Evolutionary conservation across 2,329 filamentous ascomycete species (phyloP), one percentile per base, ranked within the genome.

Genomic region (Pezicula radicicola): DNA sequence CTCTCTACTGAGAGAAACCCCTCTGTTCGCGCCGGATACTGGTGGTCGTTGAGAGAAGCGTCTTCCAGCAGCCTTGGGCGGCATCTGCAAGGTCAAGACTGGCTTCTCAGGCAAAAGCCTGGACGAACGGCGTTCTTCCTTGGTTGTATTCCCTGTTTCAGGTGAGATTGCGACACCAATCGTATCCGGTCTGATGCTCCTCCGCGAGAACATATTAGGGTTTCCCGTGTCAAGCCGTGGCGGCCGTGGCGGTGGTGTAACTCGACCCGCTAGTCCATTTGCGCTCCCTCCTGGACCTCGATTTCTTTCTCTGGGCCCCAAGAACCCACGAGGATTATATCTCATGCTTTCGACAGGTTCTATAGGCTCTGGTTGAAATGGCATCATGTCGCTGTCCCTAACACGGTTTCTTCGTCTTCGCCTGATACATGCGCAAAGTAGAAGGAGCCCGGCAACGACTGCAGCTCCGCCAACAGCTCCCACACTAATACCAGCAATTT

Each of bases 401-500:
- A 56, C 52, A 49, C 19, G 45, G 40, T 50, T 53, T 33, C 55
- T 57, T 51, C 57, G 64, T 60, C 70, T 57, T 58, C 64, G 54
- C 68, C 69, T 54, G 57, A 69, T 54, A 47, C 66, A 65, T 58
- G 67, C 56, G 44, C 69, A 60, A 43, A 71, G 52, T 10, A 70
- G 51, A 13, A 83, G 73, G 12, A 79, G 62, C 4, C 70, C 72
- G 27, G 81, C 60, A 6, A 74, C 77, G 16, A 85, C 58, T 4
- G 74, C 65, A 3, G 76, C 68, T 1, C 75, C 75, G 4, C 76
- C 78, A 4, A 75, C 72, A 10, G 75, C 71, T 6, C 81, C 84
- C 4, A 83, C 70, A 1, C 76, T 71, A 53, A 88, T 83, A 6
- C 83, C 84, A 16, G 75, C 76, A 44, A 86, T 74, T 55, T 84